phyloP scores from a whole-genome alignment of 345 rosid species.

The Viola odorata region DNA sequence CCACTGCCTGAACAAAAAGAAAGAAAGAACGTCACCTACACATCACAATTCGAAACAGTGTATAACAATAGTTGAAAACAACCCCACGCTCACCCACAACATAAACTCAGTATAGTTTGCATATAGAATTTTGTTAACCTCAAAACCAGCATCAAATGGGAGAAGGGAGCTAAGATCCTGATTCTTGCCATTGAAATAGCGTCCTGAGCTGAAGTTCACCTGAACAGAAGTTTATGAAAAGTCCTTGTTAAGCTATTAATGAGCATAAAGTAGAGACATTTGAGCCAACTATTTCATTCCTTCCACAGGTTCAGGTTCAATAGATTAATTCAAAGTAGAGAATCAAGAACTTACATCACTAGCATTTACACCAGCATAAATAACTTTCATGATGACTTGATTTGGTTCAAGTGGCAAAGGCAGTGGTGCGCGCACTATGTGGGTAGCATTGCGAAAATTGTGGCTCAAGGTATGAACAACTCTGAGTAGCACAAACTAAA shows the following conservation, averaged over 20 bases:
- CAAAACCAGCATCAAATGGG: conserved; percentile 97
- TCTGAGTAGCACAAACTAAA: conserved; percentile 40
- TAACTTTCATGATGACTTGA: conserved; percentile 73
- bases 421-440: conserved; percentile 42
- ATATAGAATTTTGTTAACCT: conserved; percentile 36
- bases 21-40: not conserved
- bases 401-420: conserved; percentile 59
- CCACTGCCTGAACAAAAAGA: conserved; percentile 61
- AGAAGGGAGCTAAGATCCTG: conserved; percentile 44
- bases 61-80: not conserved
- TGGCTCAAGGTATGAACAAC: conserved; percentile 83
- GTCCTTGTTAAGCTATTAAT: conserved; percentile 7
- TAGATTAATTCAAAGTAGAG: conserved; percentile 5
- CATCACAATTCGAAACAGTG: not conserved
- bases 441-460: conserved; percentile 82
- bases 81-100: conserved; percentile 4
- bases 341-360: conserved; percentile 83
- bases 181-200: conserved; percentile 56
- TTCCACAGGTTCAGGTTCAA: not conserved
- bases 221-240: conserved; percentile 21
- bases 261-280: not conserved
- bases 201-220: conserved; percentile 98
- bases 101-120: conserved; percentile 12
- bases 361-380: conserved; percentile 96
- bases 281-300: not conserved